Conservation (phyloP, 176 grass and related monocot genomes). For the Ananas comosus region DNA sequence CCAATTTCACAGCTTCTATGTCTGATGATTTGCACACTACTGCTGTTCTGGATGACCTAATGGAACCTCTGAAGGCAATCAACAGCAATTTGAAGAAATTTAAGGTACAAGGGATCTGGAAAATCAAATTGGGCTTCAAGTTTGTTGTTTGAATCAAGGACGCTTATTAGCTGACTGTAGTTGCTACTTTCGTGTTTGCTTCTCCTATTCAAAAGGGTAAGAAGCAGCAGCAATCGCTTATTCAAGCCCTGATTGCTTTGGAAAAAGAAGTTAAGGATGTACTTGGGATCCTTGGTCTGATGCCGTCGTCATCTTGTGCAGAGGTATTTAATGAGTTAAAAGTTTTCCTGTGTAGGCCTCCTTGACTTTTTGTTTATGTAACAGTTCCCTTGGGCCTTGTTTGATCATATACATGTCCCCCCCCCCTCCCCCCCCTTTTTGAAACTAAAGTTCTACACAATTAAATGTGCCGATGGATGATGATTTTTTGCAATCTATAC, state of each 20-base stretch:
- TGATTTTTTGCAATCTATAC: too few species aligned
- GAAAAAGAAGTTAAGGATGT: slow-evolving; percentile 49
- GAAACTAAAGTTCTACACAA: background rate
- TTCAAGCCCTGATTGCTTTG: slow-evolving; percentile 51
- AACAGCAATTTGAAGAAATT: slow-evolving; percentile 78
- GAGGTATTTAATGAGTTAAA: slow-evolving; percentile 30
- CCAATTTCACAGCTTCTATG: slow-evolving; percentile 57
- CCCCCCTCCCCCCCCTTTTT: background rate
- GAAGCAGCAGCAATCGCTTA: slow-evolving; percentile 41
- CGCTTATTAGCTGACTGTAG: background rate
- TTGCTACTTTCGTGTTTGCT: background rate
- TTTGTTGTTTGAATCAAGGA: background rate
- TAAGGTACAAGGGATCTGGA: slow-evolving; percentile 38
- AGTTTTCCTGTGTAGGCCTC: background rate
- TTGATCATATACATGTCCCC: too few species aligned
- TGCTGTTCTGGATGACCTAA: slow-evolving; percentile 84
- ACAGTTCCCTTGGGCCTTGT: too few species aligned
- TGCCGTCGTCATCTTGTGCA: slow-evolving; percentile 40
- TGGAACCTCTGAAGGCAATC: slow-evolving; percentile 72
- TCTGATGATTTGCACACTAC: slow-evolving; percentile 71
- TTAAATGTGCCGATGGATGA: too few species aligned
- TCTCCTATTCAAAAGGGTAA: slow-evolving; percentile 10
- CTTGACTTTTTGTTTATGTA: too few species aligned
- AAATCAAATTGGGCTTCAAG: background rate
- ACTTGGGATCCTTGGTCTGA: slow-evolving; percentile 50